Evolutionary conservation across 495 filamentous ascomycete species (phyloP), one percentile per base, ranked within the genome.

Genomic region (Aspergillus conjunctus): DNA sequence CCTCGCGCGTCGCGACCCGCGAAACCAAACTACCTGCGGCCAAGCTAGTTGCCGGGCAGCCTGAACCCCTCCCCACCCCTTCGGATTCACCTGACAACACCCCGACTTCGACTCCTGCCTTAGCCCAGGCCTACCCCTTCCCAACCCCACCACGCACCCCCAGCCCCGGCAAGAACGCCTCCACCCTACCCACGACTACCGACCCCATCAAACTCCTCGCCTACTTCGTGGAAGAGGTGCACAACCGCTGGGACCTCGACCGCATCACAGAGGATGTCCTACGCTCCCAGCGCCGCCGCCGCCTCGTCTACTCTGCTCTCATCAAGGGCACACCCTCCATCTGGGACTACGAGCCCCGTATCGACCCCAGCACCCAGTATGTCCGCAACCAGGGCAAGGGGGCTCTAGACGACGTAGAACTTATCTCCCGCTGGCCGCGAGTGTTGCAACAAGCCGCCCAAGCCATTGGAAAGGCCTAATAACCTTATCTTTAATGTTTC

Each of bases 311-410:
- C 85, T 81, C 79, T 18, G 90, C 91, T 6, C 73, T 96, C 60
- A 86, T 83, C 62, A 76, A 85, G 73, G 91, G 91, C 37, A 76
- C 75, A 31, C 90, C 86, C 32, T 81, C 81, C 0, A 78, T 81
- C 61, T 96, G 91, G 91, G 91, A 96, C 67, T 88, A 85, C 68
- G 83, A 92, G 72, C 90, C 90, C 0, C 75, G 74, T 11, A 84
- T 89, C 60, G 88, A 92, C 71, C 86, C 88, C 9, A 79, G 83
- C 64, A 80, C 85, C 31, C 90, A 92, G 81, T 90, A 81, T 66
- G 80, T 81, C 31, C 74, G 78, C 48, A 80, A 80, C 68, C 76
- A 77, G 58, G 72, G 78, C 66, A 77, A 77, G 70, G 78, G 77
- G 2, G 68, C 72, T 2, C 66, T 80, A 37, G 78, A 80, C 41